Base-by-base conservation (phyloP, 805 yeast species). In the Cyberlindnera xylosilytica region DNA sequence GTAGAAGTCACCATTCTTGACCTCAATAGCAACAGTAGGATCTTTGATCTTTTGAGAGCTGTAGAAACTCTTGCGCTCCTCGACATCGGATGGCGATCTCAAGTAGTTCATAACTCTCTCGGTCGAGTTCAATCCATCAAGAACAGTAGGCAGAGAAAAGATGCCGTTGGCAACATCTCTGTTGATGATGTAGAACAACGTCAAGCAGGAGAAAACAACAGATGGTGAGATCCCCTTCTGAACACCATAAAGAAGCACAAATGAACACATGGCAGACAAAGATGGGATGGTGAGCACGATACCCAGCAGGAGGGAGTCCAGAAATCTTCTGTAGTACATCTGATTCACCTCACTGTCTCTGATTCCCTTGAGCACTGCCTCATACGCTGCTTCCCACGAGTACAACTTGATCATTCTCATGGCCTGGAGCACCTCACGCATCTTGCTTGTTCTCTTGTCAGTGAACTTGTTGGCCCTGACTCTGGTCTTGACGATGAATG, bases 361-460 rank as follows among this genome's bases (percentile, higher is more conserved):
- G 17, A 75, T 65, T 4, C 65, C 66, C 4, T 74, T 54, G 28
- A 87, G 70, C 34, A 72, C 61, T 8, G 68, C 61, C 35, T 69
- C 66, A 58, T 84, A 87, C 1, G 95, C 86, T n/a, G 69, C 70
- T 64, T 87, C 96, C 95, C 95, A 87, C 2, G 90, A 80, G 58
- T 87, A 87, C 60, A 73, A 83, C 64, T 87, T 87, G 62, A 87
- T 83, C 58, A 82, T 72, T 51, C 76, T 79, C 63, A 81, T 72
- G 52, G 76, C 71, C 47, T 69, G 71, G 45, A 81, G 62, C 11
- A 79, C 72, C 54, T 81, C 87, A 51, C 81, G 75, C 46, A 79
- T 71, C 49, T 66, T 64, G 36, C 68, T 63, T 11, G 83, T 79
- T 51, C 95, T 72, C 22, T 65, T 55, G 60, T 85, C 93, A 13